Evolutionary conservation across 1,139 yeast species (phyloP).

Genomic region (Sugiyamaella japonica): DNA sequence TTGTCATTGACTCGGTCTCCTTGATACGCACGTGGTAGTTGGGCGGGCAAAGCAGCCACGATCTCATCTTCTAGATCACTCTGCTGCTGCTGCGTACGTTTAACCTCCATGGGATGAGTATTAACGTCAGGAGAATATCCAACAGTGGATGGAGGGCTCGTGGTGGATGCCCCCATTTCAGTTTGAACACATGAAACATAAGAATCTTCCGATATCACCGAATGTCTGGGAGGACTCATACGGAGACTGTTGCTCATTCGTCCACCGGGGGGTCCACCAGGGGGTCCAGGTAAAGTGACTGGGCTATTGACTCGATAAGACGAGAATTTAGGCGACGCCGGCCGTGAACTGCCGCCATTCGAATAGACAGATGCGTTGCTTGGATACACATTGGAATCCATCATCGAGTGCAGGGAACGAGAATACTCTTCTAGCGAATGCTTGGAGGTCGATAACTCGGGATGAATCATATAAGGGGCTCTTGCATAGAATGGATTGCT

Average conservation of each 20-base stretch:
- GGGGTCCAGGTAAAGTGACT: neutral
- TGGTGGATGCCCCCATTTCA: conserved; percentile 11
- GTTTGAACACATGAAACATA: conserved; percentile 17
- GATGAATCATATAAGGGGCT: conserved; percentile 27
- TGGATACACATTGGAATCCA: conserved; percentile 25
- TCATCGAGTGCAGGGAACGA: conserved; percentile 27
- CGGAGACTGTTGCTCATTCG: neutral
- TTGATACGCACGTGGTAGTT: conserved; percentile 11
- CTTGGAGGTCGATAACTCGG: conserved; percentile 29
- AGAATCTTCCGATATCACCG: conserved; percentile 7
- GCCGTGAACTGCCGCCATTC: conserved; percentile 6
- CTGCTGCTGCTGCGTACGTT: neutral
- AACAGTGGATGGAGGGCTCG: conserved; percentile 21
- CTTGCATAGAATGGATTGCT: conserved; percentile 30
- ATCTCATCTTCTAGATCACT: neutral
- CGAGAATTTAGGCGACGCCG: conserved; percentile 10
- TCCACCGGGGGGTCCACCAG: neutral
- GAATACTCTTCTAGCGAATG: conserved; percentile 32
- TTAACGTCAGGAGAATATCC: conserved; percentile 13
- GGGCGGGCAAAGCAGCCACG: conserved; percentile 6
- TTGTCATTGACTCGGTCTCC: conserved; percentile 1
- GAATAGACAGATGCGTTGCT: conserved; percentile 25
- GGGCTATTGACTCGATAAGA: conserved; percentile 3
- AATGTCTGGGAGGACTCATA: conserved; percentile 1
- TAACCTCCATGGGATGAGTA: conserved; percentile 8